Evolutionary conservation across 2,329 filamentous ascomycete species (phyloP), one percentile per base, ranked within the genome.

Genomic region (Botrytis deweyae): DNA sequence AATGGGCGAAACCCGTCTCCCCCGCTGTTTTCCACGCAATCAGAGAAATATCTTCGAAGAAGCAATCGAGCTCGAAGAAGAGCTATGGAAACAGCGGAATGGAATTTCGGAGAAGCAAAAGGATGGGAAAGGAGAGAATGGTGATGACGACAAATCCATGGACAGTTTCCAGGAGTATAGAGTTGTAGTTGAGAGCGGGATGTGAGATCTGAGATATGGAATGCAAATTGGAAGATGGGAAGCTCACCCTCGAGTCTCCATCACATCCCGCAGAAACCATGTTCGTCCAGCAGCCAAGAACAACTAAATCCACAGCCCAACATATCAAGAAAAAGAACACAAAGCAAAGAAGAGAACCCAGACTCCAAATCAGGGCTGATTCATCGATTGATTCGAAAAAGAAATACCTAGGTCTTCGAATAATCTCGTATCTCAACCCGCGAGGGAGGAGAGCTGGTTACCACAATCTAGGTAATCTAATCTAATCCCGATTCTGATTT

Each of bases 11-110:
- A 70, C 42, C 1, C 59, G 75, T 10, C 76, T 81, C 67, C 80
- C 80, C 1, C 82, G 82, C 0, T 91, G 90, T 76, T 91, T 89
- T 88, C 91, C 91, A 2, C 91, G 93, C 75, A 92, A 92, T 22
- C 88, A 93, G 1, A 85, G 88, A 9, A 88, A 91, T 64, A 90
- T 93, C 80, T 85, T 94, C 75, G 91, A 93, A 79, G 86, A 90
- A 65, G 87, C 89, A 29, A 85, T 92, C 68, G 86, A 88, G 66
- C 90, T 92, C 74, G 92, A 93, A 79, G 88, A 90, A 62, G 80
- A 79, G 66, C 72, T 58, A 5, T 80, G 76, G 74, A 77, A 76
- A 46, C 75, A 44, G 55, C 75, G 75, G 29, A 74, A 71, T 55
- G 73, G 73, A 12, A 33, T 68, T 20, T 46, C 25, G 25, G 72